Evolutionary conservation across 1,139 yeast species (phyloP).

Genomic region (Saccharomycopsis phalli): DNA sequence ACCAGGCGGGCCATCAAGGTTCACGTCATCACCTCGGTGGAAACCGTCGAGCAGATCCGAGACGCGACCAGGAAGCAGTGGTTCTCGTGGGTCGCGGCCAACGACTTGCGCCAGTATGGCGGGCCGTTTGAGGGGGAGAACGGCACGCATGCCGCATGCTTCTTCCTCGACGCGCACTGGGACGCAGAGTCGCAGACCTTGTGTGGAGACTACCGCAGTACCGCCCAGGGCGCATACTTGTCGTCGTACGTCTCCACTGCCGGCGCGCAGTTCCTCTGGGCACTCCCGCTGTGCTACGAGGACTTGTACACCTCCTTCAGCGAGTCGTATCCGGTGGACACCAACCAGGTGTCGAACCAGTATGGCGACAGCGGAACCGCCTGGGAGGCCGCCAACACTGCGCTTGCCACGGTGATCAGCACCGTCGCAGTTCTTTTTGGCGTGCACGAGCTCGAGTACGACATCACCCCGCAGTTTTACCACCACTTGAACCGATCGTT

Average conservation of each 20-base stretch:
- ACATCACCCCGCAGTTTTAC: conserved; percentile 83
- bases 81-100: conserved; percentile 71
- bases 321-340: conserved; percentile 58
- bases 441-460: conserved; percentile 57
- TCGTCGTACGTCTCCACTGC: conserved; percentile 39
- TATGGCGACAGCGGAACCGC: conserved; percentile 72
- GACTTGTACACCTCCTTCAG: conserved; percentile 58
- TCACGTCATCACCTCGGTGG: conserved; percentile 61
- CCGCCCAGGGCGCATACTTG: conserved; percentile 48
- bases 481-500: conserved; percentile 89
- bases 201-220: conserved; percentile 48
- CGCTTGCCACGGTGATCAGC: conserved; percentile 68
- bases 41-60: conserved; percentile 61
- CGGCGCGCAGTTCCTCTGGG: conserved; percentile 85
- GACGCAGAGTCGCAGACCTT: conserved; percentile 40
- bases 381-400: conserved; percentile 84
- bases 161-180: conserved; percentile 81
- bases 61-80: conserved; percentile 72
- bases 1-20: conserved; percentile 59
- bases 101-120: conserved; percentile 45
- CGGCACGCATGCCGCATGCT: conserved; percentile 51
- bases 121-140: neutral
- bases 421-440: neutral
- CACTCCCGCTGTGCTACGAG: conserved; percentile 80
- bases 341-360: conserved; percentile 78